phyloP scores from a whole-genome alignment of 225 moss, liverwort and hornwort genomes.

The Marchantia paleacea region DNA sequence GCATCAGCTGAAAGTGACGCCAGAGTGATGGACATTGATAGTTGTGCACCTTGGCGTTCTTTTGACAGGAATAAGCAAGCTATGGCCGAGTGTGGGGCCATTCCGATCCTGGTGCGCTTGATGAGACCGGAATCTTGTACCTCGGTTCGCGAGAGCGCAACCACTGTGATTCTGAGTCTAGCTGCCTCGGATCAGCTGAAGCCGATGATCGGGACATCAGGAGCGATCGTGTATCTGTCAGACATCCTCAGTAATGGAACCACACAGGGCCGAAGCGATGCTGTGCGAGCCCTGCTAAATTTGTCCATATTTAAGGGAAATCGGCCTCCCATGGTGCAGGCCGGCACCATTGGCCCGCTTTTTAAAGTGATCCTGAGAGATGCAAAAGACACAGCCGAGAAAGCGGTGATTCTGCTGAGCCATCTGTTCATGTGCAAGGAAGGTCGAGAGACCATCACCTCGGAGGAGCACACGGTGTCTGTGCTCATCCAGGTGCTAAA shows the following conservation, averaged over 20 bases:
- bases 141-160: slow-evolving; percentile 49
- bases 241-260: slow-evolving; percentile 48
- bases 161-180: slow-evolving; percentile 48
- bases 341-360: slow-evolving; percentile 39
- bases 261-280: slow-evolving; percentile 51
- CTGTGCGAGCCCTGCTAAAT: slow-evolving; percentile 48
- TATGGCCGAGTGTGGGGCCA: slow-evolving; percentile 45
- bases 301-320: slow-evolving; percentile 48
- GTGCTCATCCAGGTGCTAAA: slow-evolving; percentile 46
- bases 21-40: neutral
- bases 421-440: slow-evolving; percentile 47
- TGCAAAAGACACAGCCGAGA: slow-evolving; percentile 43
- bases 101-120: slow-evolving; percentile 47
- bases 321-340: slow-evolving; percentile 37
- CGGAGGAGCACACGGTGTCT: slow-evolving; percentile 35
- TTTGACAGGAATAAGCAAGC: slow-evolving; percentile 47
- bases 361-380: slow-evolving; percentile 43
- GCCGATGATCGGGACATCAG: slow-evolving; percentile 44
- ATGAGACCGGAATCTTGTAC: slow-evolving; percentile 47
- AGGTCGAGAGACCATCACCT: slow-evolving; percentile 40
- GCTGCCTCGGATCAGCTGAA: slow-evolving; percentile 53
- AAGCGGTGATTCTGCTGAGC: slow-evolving; percentile 42
- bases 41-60: neutral
- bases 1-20: too few species aligned
- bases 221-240: slow-evolving; percentile 43